Conservation (phyloP, 139 green algal genomes). For the Micromonas commoda region DNA sequence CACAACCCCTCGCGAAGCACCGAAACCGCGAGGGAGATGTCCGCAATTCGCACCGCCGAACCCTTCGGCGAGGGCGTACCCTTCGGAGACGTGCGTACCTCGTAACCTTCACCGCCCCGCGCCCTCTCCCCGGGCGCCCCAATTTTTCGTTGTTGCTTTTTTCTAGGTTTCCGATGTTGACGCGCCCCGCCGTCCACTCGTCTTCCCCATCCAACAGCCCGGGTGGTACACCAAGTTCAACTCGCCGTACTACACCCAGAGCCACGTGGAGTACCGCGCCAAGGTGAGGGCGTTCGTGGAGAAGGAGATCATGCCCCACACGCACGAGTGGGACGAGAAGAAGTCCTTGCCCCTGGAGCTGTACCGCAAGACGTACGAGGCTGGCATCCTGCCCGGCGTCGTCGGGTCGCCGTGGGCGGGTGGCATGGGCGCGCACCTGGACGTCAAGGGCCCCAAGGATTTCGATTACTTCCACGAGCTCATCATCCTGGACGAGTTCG, state of each 20-base stretch:
- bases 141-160: neutral
- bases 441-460: neutral
- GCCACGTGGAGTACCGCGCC: slow-evolving; percentile 26
- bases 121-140: too few species aligned
- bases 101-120: too few species aligned
- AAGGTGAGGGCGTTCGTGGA: slow-evolving; percentile 37
- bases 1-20: too few species aligned
- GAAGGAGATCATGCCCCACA: slow-evolving; percentile 17
- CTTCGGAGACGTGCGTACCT: slow-evolving; percentile 18
- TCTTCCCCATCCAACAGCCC: slow-evolving; percentile 10
- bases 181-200: neutral
- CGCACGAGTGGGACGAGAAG: slow-evolving; percentile 36
- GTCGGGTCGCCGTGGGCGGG: slow-evolving; percentile 33
- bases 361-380: slow-evolving; percentile 30
- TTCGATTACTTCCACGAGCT: slow-evolving; percentile 34
- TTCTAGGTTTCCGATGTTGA: neutral
- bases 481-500: slow-evolving; percentile 38
- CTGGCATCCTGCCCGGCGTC: slow-evolving; percentile 30
- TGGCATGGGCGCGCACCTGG: neutral
- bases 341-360: slow-evolving; percentile 35
- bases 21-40: neutral
- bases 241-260: slow-evolving; percentile 36
- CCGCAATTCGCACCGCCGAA: neutral
- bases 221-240: slow-evolving; percentile 34
- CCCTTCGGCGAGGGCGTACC: slow-evolving; percentile 14